Base-by-base conservation (phyloP, 192 early-diverging fungal genomes). In the Backusella sp. region DNA sequence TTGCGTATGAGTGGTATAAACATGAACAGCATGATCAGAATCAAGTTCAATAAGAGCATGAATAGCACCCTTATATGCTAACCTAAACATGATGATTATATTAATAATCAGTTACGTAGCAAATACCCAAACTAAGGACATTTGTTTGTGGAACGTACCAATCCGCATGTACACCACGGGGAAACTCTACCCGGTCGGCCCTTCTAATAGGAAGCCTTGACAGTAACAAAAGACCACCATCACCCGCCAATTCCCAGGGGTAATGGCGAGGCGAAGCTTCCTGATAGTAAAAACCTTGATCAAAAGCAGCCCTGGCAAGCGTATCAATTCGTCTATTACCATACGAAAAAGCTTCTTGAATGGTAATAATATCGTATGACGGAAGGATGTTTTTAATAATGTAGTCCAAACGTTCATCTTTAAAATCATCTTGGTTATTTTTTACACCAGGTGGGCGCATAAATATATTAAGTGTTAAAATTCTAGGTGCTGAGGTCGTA, bases 1-100 rank as follows among this genome's bases (percentile, higher is more conserved):
- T 83, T 96, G 95, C 19, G 94, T 91, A 77, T 96, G 94, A 9
- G 94, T 96, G 23, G 88, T 95, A 80, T 94, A 94, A 36, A 95
- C 52, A 79, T 95, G 91, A 34, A 92, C 73, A 73, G 86, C 77
- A 11, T 80, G 83, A 0, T 68, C 68, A 15, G 79, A 62, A 15
- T 83, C 75, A 8, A 93, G 68, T 12, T 80, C 84, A 26, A 95
- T 87, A 71, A 88, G 89, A 34, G 92, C 92, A 76, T 95, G 92
- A 28, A 95, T 49, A 1, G 89, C 94, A 7, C 95, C 95, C 83
- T 95, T 95, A 32, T 85, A 83, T 0, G 89, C 77, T 28, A 92
- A 75, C 87, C 83, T 84, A 44, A 32, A 74, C 49, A 12, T 44
- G 23, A 17, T 79, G 14, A 19, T 19, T 52, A 8, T 53, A 68